A percentile compares a stretch with the other conserved stretches of the same genome.
Conservation (phyloP, 202 grass and related monocot species). For the Dendrocalamus latiflorus region DNA sequence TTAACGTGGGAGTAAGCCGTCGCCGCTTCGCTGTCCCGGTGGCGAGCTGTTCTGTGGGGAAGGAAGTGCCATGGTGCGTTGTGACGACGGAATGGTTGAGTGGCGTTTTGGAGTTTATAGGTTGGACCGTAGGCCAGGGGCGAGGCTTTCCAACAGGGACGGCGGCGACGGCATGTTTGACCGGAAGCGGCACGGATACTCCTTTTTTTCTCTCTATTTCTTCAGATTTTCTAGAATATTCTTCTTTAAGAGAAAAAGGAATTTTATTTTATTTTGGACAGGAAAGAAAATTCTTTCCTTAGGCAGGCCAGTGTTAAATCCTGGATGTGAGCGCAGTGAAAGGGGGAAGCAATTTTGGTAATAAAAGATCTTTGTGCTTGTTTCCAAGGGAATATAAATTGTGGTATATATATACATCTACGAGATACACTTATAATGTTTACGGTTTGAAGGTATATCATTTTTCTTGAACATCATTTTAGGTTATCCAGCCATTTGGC, state of each 20-base stretch:
- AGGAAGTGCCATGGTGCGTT: background rate
- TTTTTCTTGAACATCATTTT: too few species aligned
- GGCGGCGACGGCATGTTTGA: constrained; percentile 31
- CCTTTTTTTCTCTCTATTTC: background rate
- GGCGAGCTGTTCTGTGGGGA: constrained; percentile 12
- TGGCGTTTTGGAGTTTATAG: background rate
- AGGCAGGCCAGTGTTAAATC: background rate
- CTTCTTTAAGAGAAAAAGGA: background rate
- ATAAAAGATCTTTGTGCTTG: too few species aligned
- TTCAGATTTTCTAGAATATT: background rate
- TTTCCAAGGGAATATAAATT: too few species aligned
- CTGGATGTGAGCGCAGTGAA: background rate
- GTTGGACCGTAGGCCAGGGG: background rate
- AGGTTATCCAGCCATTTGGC: too few species aligned
- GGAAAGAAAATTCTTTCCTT: background rate
- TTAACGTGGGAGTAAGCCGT: constrained; percentile 21
- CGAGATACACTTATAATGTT: too few species aligned
- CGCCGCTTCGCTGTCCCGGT: constrained; percentile 16
- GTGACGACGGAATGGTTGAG: background rate
- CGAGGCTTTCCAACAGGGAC: background rate
- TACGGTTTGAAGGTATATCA: too few species aligned
- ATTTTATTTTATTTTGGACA: background rate
- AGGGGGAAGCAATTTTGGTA: background rate
- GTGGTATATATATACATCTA: too few species aligned
- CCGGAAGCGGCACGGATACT: background rate